Conservation (phyloP, 2,329 filamentous ascomycete species). For the Venturia aucupariae region DNA sequence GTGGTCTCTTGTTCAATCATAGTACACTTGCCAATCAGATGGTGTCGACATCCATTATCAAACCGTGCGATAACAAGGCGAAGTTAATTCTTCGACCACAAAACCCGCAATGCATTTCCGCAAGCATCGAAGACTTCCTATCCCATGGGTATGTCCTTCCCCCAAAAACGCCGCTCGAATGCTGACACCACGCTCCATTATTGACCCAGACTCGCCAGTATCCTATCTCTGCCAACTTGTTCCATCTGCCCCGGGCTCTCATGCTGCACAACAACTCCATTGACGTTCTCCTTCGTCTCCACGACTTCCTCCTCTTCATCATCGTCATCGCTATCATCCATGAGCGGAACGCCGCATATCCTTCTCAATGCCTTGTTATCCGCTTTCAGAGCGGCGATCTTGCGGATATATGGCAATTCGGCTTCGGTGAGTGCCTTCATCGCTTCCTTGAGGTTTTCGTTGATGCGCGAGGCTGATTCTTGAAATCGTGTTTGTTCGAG, state of each 20-base stretch:
- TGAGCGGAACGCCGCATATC: slow-evolving; percentile 38
- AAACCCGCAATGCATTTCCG: background rate
- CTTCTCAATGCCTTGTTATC: slow-evolving; percentile 39
- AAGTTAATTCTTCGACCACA: background rate
- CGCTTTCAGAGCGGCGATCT: slow-evolving; percentile 35
- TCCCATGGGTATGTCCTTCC: background rate
- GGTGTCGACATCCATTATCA: background rate
- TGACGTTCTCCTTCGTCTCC: slow-evolving; percentile 2
- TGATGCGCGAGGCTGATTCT: slow-evolving; percentile 34
- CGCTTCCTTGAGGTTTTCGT: slow-evolving; percentile 33
- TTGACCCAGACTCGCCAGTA: slow-evolving; percentile 1
- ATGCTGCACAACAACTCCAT: slow-evolving; percentile 1
- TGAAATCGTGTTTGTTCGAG: slow-evolving; percentile 42
- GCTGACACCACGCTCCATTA: background rate
- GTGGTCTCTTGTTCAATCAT: no score
- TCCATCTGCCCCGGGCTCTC: slow-evolving; percentile 2
- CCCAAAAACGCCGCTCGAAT: background rate
- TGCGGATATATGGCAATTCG: slow-evolving; percentile 28
- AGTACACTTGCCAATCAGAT: background rate
- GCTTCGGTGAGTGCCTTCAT: slow-evolving; percentile 30
- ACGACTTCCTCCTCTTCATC: slow-evolving; percentile 22
- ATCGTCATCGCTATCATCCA: slow-evolving; percentile 32
- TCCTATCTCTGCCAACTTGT: background rate
- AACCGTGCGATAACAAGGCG: background rate
- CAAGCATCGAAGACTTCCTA: background rate